A percentile compares a stretch with the other conserved stretches of the same genome.
phyloP scores from a whole-genome alignment of 2,329 filamentous ascomycete genomes.

The Colletotrichum phormii region DNA sequence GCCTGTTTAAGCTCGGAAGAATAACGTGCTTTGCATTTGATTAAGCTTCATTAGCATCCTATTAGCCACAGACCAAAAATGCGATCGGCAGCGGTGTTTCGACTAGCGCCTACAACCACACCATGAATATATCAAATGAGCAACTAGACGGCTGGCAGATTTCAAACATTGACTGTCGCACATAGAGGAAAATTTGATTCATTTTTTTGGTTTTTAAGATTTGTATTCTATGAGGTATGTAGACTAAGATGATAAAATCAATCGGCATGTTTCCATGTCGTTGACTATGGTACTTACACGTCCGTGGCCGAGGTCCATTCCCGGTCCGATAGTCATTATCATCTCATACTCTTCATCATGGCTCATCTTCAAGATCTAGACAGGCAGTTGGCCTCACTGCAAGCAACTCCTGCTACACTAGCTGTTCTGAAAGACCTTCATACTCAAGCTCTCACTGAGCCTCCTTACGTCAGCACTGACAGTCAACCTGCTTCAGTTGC shows the following conservation, averaged over 20 bases:
- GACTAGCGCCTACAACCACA: background rate
- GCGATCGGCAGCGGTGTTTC: background rate
- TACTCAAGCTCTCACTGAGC: slow-evolving; percentile 45
- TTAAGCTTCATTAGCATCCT: background rate
- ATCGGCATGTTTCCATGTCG: background rate
- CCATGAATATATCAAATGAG: background rate
- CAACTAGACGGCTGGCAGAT: background rate
- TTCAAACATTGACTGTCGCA: background rate
- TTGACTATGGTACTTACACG: background rate
- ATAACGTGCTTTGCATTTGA: background rate
- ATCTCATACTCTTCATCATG: background rate
- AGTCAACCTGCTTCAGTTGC: slow-evolving; percentile 23
- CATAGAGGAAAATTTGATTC: too few relatives aligned
- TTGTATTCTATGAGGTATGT: too few relatives aligned
- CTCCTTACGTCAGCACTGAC: slow-evolving; percentile 44
- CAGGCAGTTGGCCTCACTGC: slow-evolving; percentile 44
- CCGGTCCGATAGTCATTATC: background rate
- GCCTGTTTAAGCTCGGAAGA: background rate
- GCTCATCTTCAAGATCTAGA: slow-evolving; percentile 36
- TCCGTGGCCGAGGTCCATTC: background rate
- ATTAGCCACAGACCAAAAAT: background rate
- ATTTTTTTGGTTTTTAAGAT: too few relatives aligned
- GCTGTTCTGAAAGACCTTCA: slow-evolving; percentile 46
- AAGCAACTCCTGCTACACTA: slow-evolving; percentile 42
- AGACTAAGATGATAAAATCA: background rate